Base-by-base conservation (phyloP, 2,329 filamentous ascomycete species). In the Neonectria hederae region DNA sequence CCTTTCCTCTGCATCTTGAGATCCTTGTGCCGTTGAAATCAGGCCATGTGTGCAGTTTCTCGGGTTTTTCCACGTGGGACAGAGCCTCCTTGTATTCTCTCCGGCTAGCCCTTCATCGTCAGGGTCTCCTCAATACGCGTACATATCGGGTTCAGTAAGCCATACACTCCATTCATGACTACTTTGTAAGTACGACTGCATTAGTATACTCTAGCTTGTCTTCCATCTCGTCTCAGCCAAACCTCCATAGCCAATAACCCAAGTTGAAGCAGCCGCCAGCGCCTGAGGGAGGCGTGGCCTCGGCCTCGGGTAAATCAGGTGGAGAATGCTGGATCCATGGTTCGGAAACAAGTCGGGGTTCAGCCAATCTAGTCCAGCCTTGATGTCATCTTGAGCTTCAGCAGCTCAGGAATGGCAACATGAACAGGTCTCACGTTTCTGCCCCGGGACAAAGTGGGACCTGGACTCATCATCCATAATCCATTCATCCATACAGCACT, bases 341-440 rank as follows among this genome's bases (percentile, higher is more conserved):
- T 43, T 21, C 40, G 21, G n/a, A 43, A 43, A 24, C 42, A 21
- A 8, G 19, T 17, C 21, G 19, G 4, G 5, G 19, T 22, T 45
- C 13, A 35, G 45, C 46, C 42, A 45, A 43, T 46, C 17, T 40
- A 42, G 38, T 46, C 28, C 48, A 43, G 43, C 28, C 55, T 60
- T 64, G 42, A 59, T 48, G 42, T 30, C 42, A 59, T 66, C 54
- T 46, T 51, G 14, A 17, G 22, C 21, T 24, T 53, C 57, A 38
- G 49, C 55, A 59, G 24, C 59, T 51, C 59, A 62, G 65, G 66
- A 51, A 59, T 58, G 46, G 59, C 54, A 63, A 66, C 63, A 69
- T 66, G 62, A 24, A 24, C 54, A 70, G 54, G 59, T 28, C 43
- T 7, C 51, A 65, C 59, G 45, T 49, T 26, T 19, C 49, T 26